A percentile compares a stretch with the other conserved stretches of the same genome.
Evolutionary conservation across 345 rosid genomes (phyloP).

Genomic region (Pseudoturritis turrita): DNA sequence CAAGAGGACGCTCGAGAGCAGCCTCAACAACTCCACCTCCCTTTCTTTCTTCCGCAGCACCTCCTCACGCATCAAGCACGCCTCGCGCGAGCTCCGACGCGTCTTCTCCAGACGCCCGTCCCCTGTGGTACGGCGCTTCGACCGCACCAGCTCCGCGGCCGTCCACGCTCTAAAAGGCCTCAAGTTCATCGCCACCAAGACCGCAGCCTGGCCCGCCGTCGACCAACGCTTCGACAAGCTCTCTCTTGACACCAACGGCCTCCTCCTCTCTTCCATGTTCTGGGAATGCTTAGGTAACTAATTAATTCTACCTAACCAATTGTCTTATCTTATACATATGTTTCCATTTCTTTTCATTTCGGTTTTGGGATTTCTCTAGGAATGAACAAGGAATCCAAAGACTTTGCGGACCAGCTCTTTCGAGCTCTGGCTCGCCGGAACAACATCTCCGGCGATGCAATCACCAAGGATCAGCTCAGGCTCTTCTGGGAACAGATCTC

Average conservation of each 20-base stretch:
- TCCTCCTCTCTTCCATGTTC: slow-evolving; percentile 55
- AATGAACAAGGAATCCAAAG: slow-evolving; percentile 83
- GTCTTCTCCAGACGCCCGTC: slow-evolving; percentile 51
- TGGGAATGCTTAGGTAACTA: slow-evolving; percentile 77
- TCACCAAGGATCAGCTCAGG: slow-evolving; percentile 61
- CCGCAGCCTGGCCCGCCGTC: slow-evolving; percentile 65
- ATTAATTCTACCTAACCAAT: neutral
- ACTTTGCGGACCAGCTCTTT: slow-evolving; percentile 73
- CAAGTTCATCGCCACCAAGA: slow-evolving; percentile 65
- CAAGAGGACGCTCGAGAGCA: slow-evolving; percentile 55
- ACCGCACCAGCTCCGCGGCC: slow-evolving; percentile 71
- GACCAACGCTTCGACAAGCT: slow-evolving; percentile 57
- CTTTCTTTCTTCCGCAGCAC: slow-evolving; percentile 57
- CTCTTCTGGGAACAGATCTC: slow-evolving; percentile 75
- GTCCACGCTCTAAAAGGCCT: slow-evolving; percentile 81
- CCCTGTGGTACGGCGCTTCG: slow-evolving; percentile 36
- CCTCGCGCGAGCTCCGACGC: slow-evolving; percentile 76
- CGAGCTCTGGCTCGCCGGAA: slow-evolving; percentile 67
- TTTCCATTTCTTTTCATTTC: neutral
- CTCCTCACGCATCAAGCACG: slow-evolving; percentile 61
- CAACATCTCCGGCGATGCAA: slow-evolving; percentile 53
- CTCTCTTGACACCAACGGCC: slow-evolving; percentile 48
- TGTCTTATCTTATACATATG: neutral
- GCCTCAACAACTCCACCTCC: slow-evolving; percentile 36
- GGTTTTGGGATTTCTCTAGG: slow-evolving; percentile 30